A percentile compares a stretch with the other conserved stretches of the same genome.
Evolutionary conservation across 2,329 filamentous ascomycete genomes (phyloP).

Genomic region (Exophiala phaeomuriformis): DNA sequence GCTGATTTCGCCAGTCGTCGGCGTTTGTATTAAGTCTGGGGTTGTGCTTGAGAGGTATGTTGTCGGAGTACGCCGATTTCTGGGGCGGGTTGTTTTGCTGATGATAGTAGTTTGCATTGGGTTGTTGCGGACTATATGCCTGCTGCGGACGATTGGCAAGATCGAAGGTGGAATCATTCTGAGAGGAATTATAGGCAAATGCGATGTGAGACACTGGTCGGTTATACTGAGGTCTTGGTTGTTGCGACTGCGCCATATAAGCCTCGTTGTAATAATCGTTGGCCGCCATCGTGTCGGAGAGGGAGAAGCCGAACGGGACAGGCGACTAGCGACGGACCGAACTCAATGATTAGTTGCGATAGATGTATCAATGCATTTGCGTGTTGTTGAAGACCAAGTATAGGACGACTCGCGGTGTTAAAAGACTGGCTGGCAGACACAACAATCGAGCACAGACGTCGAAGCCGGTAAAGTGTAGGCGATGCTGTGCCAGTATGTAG

Average conservation of each 20-base stretch:
- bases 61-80: conserved; percentile 12
- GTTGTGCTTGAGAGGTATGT: conserved; percentile 21
- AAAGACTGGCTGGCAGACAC: too few species aligned
- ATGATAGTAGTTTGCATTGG: conserved; percentile 11
- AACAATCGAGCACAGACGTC: too few species aligned
- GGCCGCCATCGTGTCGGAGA: conserved; percentile 48
- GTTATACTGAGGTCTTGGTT: conserved; percentile 7
- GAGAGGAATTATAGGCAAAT: conserved; percentile 10
- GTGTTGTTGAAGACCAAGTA: too few species aligned
- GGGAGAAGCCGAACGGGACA: neutral
- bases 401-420: too few species aligned
- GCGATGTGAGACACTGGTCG: conserved; percentile 10
- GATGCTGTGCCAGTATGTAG: neutral
- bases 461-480: too few species aligned
- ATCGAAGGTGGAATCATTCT: conserved; percentile 29
- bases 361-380: neutral
- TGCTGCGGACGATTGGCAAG: conserved; percentile 9
- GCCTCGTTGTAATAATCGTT: conserved; percentile 58
- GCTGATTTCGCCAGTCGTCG: conserved; percentile 29
- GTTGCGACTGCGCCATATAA: conserved; percentile 13
- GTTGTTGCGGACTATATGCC: conserved; percentile 5
- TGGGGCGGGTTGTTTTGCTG: conserved; percentile 11
- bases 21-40: conserved; percentile 16
- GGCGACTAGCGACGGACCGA: neutral
- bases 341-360: neutral